Evolutionary conservation across 495 filamentous ascomycete species (phyloP), one percentile per base, ranked within the genome.

Genomic region (Xylaria intraflava): DNA sequence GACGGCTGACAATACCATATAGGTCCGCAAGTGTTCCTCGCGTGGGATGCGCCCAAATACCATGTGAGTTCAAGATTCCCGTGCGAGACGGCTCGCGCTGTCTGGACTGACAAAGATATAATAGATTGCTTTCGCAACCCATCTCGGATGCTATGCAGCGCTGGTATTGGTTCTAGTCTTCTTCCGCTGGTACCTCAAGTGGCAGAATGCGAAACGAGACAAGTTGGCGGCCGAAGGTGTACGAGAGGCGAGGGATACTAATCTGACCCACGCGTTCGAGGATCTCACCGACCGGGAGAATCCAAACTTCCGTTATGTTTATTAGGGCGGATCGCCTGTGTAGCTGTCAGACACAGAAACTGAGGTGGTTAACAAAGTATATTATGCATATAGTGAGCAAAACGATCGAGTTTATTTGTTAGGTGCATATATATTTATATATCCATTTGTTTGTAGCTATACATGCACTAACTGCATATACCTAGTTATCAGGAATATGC

Each of bases 251-350:
- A 65, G 51, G 19, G 75, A 78, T 39, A 69, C 67, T 3, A 65
- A 61, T 27, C 49, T 76, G 40, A 61, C 70, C 4, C 78, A 79
- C 50, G 77, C 77, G 14, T 83, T 81, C 46, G 73, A 80, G 48
- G 81, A 84, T 60, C 57, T 83, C 57, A 84, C 80, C 26, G 81
- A 84, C 65, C 64, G 60, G 55, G 74, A 81, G 72, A 83, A 83
- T 53, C 63, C 65, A 11, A 78, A 78, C 53, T 81, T 82, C 55
- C 69, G 77, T 54, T 82, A 80, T 60, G 70, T 74, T 29, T 71
- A 66, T 46, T 76, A 69, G 55, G 42, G 23, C 29, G 8, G 0
- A 9, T 26, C 0, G 35, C 35, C 14, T 4, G 16, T n/a, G 5
- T n/a, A 38, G 10, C n/a, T 38, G 14, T 7, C n/a, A n/a, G n/a